phyloP scores from a whole-genome alignment of 495 filamentous ascomycete species.

The Poronia punctata region DNA sequence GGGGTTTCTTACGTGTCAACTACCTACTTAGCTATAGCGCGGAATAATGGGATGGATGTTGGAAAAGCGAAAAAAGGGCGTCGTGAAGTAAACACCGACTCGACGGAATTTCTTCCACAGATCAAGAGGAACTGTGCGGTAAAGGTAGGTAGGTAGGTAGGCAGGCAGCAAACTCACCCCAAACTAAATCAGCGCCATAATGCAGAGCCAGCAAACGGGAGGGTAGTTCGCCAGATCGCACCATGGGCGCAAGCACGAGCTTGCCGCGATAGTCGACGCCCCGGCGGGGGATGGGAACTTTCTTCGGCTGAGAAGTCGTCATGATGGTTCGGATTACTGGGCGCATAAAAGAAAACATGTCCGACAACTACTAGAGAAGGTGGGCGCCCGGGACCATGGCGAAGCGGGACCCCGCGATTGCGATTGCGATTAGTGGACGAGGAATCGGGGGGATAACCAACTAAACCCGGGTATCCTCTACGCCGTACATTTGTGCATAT shows the following conservation, averaged over 20 bases:
- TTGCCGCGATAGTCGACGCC: constrained; percentile 92
- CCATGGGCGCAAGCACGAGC: constrained; percentile 94
- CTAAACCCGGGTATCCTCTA: too few species aligned
- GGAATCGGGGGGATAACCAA: too few species aligned
- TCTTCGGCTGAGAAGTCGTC: constrained; percentile 47
- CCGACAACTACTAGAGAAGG: not conserved
- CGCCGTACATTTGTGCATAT: too few species aligned
- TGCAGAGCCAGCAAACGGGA: constrained; percentile 79
- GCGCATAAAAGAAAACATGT: constrained; percentile 16
- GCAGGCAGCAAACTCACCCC: constrained; percentile 50
- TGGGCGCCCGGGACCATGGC: not conserved
- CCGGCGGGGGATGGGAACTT: constrained; percentile 74
- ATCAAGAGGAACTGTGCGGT: too few species aligned
- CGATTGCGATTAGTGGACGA: too few species aligned
- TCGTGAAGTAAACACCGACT: too few species aligned
- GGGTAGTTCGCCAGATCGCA: constrained; percentile 88
- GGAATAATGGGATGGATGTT: too few species aligned
- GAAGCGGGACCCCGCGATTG: not conserved
- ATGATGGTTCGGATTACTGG: constrained; percentile 39
- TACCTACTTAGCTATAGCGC: constrained; percentile 1
- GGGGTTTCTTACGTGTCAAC: not conserved
- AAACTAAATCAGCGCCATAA: constrained; percentile 94
- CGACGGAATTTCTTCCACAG: too few species aligned
- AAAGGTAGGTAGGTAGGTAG: not conserved
- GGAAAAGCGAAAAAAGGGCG: too few species aligned